Evolutionary conservation across 169 alveolate genomes (phyloP), one percentile per base, ranked within the genome.

Genomic region (Cardiosporidium cionae): DNA sequence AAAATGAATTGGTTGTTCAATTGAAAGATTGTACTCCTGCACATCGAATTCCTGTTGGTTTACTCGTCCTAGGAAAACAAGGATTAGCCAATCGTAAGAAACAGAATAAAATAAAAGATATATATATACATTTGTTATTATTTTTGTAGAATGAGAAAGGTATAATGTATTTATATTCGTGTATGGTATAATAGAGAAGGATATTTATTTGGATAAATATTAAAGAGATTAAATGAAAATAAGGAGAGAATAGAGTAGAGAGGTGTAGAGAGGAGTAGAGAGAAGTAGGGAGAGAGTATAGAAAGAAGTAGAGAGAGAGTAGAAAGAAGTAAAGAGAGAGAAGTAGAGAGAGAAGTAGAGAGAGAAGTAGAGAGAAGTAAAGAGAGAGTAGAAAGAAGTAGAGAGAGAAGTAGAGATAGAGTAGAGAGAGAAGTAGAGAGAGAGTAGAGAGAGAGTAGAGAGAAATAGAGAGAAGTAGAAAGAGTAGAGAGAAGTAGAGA

Each of bases 1-100:
- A 93, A 76, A 87, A 90, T 70, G 98, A 94, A 76, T 76, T 87
- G 27, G 86, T 96, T 23, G 87, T 94, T 44, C 87, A 91, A 72
- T 88, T 96, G 29, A 94, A 96, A 76, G 98, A 97, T 34, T 83
- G 92, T 44, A 87, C 96, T 52, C 98, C 98, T 2, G 99, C 94
- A 34, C 94, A 94, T 53, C 90, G 94, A 74, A 87, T 94, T n/a
- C 98, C 98, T 16, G 90, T 90, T 76, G 98, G 98, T 3, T 81
- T 94, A 9, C 83, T 94, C 5, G 74, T 89, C 3, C 91, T 90
- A 65, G 98, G 98, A 5, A 89, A 86, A 52, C 86, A 89, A 31
- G 97, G 97, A 0, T 84, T 92, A 27, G 89, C 82, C 68, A 86
- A 90, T 71, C 95, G 91, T 53, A n/a, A 62, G 79, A 52, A 7